phyloP scores from a whole-genome alignment of 805 yeast genomes.

The Brettanomyces anomalus region DNA sequence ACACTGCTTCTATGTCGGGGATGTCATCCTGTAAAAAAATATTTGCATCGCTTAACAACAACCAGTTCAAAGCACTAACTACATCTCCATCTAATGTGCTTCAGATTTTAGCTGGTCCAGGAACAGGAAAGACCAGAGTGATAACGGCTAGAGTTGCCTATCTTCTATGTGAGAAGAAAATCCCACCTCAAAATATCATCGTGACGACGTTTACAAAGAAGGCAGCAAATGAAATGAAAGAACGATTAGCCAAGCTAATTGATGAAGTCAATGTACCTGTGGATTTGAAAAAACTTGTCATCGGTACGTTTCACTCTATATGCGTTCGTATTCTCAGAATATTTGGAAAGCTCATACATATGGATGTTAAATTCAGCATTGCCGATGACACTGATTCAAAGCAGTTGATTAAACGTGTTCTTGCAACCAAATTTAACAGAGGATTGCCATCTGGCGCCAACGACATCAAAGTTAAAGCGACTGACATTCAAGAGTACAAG shows the following conservation, averaged over 20 bases:
- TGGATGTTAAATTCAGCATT: conserved; percentile 35
- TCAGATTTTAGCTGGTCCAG: conserved; percentile 53
- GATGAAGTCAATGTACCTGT: conserved; percentile 23
- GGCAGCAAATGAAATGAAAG: conserved; percentile 81
- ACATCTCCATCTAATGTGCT: conserved; percentile 30
- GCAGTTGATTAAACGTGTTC: conserved; percentile 35
- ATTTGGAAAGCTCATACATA: conserved; percentile 44
- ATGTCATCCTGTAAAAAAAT: background rate
- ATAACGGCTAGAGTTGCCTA: conserved; percentile 72
- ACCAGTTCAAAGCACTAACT: conserved; percentile 36
- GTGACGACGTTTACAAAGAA: conserved; percentile 91
- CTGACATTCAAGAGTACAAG: conserved; percentile 32
- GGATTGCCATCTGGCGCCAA: conserved; percentile 3
- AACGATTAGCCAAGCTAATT: conserved; percentile 39
- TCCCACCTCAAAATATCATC: conserved; percentile 56
- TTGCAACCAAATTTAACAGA: conserved; percentile 6
- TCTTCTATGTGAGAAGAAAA: conserved; percentile 39
- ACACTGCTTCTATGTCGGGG: no score
- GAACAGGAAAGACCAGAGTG: conserved; percentile 76
- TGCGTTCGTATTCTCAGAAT: conserved; percentile 52
- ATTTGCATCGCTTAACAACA: conserved; percentile 25
- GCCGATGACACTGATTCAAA: conserved; percentile 58
- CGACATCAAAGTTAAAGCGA: conserved; percentile 19
- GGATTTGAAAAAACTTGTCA: conserved; percentile 35
- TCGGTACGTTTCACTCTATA: conserved; percentile 89